These are phyloP conservation scores for Bisporella sp. DNA, from an alignment of 2,329 filamentous ascomycete species.

Conservation along the genomic window DNA sequence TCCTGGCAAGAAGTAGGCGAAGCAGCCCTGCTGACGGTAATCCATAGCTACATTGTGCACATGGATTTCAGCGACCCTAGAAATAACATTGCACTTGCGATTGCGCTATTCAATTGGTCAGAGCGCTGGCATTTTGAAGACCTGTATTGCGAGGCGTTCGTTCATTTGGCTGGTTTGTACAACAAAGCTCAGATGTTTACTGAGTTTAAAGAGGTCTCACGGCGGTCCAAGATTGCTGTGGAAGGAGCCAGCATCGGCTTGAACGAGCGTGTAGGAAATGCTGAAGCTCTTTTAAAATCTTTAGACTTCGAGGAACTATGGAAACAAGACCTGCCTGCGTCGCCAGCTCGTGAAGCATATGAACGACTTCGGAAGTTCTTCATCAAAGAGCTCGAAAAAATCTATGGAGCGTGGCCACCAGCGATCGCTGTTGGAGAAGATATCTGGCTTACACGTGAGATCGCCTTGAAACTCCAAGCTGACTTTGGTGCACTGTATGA, in stretches of 20 bases:
- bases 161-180: constrained; percentile 61
- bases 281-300: constrained; percentile 50
- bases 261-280: constrained; percentile 53
- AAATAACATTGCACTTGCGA: constrained; percentile 50
- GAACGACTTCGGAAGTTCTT: constrained; percentile 57
- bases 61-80: constrained; percentile 59
- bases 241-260: constrained; percentile 55
- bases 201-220: constrained; percentile 52
- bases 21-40: constrained; percentile 48
- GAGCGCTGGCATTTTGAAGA: constrained; percentile 52
- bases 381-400: constrained; percentile 45
- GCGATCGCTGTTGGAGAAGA: constrained; percentile 34
- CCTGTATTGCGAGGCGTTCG: constrained; percentile 61
- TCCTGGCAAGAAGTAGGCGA: constrained; percentile 30
- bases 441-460: constrained; percentile 53
- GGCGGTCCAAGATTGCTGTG: constrained; percentile 55
- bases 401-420: constrained; percentile 58
- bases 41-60: constrained; percentile 53
- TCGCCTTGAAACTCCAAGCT: constrained; percentile 50
- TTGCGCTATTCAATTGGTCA: constrained; percentile 58
- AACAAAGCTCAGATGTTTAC: constrained; percentile 40
- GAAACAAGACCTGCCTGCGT: constrained; percentile 31
- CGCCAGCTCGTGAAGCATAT: constrained; percentile 39
- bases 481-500: constrained; percentile 67
- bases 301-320: constrained; percentile 60